Evolutionary conservation across 2,329 filamentous ascomycete species (phyloP).

Genomic region (Pleurostoma richardsiae): DNA sequence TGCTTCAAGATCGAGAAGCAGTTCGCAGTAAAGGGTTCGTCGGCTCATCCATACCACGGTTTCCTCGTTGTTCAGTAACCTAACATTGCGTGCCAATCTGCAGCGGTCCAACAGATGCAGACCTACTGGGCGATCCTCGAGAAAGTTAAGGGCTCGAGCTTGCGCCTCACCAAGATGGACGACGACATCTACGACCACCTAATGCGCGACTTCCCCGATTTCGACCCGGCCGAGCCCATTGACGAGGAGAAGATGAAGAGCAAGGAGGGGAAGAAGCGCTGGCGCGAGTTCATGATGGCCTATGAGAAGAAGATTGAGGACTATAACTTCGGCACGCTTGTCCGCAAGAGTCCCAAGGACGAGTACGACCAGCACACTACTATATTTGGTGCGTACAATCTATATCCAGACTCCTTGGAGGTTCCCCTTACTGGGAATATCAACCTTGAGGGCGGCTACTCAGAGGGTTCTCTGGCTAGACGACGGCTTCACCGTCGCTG

Average conservation of each 20-base stretch:
- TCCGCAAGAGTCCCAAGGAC: constrained; percentile 69
- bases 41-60: not conserved
- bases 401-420: not conserved
- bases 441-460: not conserved
- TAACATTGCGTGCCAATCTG: not conserved
- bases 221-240: constrained; percentile 75
- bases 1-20: constrained; percentile 85
- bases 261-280: constrained; percentile 87
- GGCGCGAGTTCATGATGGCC: constrained; percentile 88
- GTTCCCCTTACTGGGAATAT: not conserved
- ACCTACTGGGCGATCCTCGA: constrained; percentile 97
- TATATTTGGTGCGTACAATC: constrained; percentile 68
- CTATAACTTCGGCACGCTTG: constrained; percentile 96
- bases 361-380: constrained; percentile 88
- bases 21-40: constrained; percentile 87
- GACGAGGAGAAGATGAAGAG: constrained; percentile 97
- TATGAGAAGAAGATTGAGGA: constrained; percentile 97
- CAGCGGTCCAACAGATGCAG: constrained; percentile 86
- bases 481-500: too few species aligned
- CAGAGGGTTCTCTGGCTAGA: not conserved
- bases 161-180: constrained; percentile 90
- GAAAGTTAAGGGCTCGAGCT: constrained; percentile 78
- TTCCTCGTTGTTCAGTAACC: constrained; percentile 7
- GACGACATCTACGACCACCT: constrained; percentile 93
- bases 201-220: constrained; percentile 83